Evolutionary conservation across 257 asterid genomes (phyloP), one percentile per base, ranked within the genome.

Genomic region (Fraxinus excelsior): DNA sequence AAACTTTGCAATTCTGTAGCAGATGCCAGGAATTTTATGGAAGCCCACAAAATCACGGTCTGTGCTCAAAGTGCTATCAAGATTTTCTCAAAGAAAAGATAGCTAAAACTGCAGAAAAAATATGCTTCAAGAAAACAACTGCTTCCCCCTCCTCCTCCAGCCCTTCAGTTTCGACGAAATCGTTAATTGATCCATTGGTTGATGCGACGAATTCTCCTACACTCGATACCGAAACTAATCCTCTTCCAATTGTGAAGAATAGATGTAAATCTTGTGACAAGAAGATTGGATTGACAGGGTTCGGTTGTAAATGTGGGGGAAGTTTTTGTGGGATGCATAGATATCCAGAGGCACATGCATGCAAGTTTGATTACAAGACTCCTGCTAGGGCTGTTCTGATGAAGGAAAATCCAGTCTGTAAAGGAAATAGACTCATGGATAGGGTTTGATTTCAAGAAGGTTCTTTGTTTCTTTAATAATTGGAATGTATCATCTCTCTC

Each of bases 281-380:
- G 75, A 85, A 77, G 35, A 38, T 82, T 8, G 74, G 81, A 11
- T 4, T 82, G 8, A 5, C 14, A 37, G 76, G 84, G 10, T 82
- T 82, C 1, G 44, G 2, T 0, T 89, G 90, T 51, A 73, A 77
- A 9, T 84, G 89, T 6, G 83, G 82, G 0, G 73, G 34, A 4
- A 26, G 14, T 12, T 87, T 81, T 74, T 87, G 89, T 5, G 70
- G 76, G 31, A 3, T 0, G 32, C 91, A 84, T 53, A 68, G 89
- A 9, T 65, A 73, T 5, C 84, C 89, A 0, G 88, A 87, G 44
- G 56, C 13, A 4, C 91, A 86, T 77, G 21, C 66, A 0, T 89
- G 91, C 75, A 1, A 0, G 0, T 51, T 72, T 11, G 84, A 87
- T 72, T 87, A 18, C 85, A 60, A 82, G 83, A 23, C 12, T 1